Base-by-base conservation (phyloP, 179 eudicot genomes). In the Amaranthus tricolor region DNA sequence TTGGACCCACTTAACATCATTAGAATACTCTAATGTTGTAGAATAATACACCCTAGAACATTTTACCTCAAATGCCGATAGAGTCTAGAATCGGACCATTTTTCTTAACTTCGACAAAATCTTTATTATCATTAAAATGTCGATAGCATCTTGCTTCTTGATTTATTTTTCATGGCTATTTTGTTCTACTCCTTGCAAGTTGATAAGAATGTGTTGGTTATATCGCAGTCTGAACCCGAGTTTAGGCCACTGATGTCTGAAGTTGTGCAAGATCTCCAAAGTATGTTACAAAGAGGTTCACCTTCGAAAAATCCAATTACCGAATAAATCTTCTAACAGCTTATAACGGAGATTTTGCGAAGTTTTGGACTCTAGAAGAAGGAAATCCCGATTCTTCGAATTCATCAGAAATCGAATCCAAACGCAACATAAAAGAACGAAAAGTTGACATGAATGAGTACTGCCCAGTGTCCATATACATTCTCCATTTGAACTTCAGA, bases 211-310 rank as follows among this genome's bases (percentile, higher is more conserved):
- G 47, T 52, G 49, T 66, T 31, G 43, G 11, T 20, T 60, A 66
- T 58, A 44, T 66, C 82, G 86, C 92, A 91, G 97, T 43, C 82
- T 24, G 89, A 91, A 79, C 94, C 94, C 21, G 94, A 85, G 72
- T 91, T 85, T 75, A 84, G 97, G 85, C 97, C 97, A 7, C 77
- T 81, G 56, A 91, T 91, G 90, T 91, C 97, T 66, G 97, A 88
- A 79, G 92, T 91, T n/a, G 94, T 91, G 78, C 94, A 89, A 68
- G 94, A 91, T 80, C 88, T 91, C 64, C 77, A 89, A 73, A 84
- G 83, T 74, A 74, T 91, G 85, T 82, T 89, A 78, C 81, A 83
- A 67, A 84, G 81, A 77, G 92, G 87, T 78, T 85, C 93, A 56
- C 89, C 89, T 2, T 10, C 62, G 57, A 76, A 81, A 16, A 60